A percentile compares a stretch with the other conserved stretches of the same genome.
phyloP scores from a whole-genome alignment of 2,329 filamentous ascomycete genomes.

The Botrytis byssoidea region DNA sequence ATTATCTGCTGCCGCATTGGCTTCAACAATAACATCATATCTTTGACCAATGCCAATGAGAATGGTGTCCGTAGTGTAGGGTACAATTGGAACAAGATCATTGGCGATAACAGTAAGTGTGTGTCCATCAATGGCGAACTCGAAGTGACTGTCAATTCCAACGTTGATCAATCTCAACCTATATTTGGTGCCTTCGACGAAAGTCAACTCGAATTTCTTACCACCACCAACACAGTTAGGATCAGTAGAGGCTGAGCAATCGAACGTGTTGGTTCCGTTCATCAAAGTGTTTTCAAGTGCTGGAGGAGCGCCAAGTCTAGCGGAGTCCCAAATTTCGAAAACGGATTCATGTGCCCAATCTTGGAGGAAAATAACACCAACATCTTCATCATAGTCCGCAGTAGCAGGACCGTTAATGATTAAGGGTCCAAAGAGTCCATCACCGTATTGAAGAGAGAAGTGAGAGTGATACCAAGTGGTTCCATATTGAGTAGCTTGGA shows the following conservation, averaged over 20 bases:
- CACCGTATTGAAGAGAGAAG: conserved; percentile 35
- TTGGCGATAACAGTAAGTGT: conserved; percentile 54
- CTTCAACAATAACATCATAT: conserved; percentile 48
- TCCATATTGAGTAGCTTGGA: conserved; percentile 38
- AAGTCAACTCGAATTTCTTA: conserved; percentile 35
- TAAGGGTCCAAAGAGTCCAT: conserved; percentile 57
- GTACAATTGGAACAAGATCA: conserved; percentile 59
- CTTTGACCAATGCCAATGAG: conserved; percentile 58
- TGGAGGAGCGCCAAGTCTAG: conserved; percentile 31
- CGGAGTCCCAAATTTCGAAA: conserved; percentile 32
- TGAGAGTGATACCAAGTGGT: conserved; percentile 39
- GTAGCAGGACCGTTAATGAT: conserved; percentile 58
- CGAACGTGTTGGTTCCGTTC: conserved; percentile 37
- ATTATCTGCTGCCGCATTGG: conserved; percentile 53
- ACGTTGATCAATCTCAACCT: conserved; percentile 47
- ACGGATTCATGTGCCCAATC: conserved; percentile 37
- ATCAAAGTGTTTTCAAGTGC: conserved; percentile 35
- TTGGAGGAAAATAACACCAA: conserved; percentile 34
- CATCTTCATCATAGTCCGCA: conserved; percentile 55
- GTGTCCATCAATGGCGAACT: conserved; percentile 56
- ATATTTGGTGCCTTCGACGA: conserved; percentile 43
- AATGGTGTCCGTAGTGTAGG: conserved; percentile 50
- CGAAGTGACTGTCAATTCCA: conserved; percentile 45
- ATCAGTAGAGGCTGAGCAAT: conserved; percentile 29
- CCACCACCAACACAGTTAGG: conserved; percentile 34